Base-by-base conservation (phyloP, 2,329 filamentous ascomycete species). In the Phyllosticta citriasiana region DNA sequence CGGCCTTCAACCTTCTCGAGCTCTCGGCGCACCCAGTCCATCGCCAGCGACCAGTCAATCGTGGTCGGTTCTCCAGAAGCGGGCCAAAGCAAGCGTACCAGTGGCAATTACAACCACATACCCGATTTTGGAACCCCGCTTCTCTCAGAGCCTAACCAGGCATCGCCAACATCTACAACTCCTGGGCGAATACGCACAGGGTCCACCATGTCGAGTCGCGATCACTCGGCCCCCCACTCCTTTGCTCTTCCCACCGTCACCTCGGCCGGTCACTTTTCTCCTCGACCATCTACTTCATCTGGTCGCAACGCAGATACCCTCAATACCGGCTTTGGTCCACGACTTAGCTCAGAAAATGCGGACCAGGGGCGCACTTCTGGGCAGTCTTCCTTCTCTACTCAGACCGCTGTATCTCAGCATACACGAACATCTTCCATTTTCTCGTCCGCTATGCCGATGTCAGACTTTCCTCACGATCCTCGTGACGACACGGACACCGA, bases 391-490 rank as follows among this genome's bases (percentile, higher is more conserved):
- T 58, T 62, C 56, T 61, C 59, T 12, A 52, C 55, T 12, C 59
- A 61, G 10, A 55, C 60, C 27, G 54, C 54, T 3, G 25, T 22
- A 14, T 27, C 54, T 2, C 55, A 57, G 10, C 52, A 62, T 10
- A 62, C 55, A 1, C 85, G 87, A 52, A 87, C 84, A 67, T 92
- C 88, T 0, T 88, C 87, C 4, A 78, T 96, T 24, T 96, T 96
- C 77, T 89, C 89, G 63, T 96, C 91, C 0, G 91, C 91, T 4
- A 83, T 96, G 71, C 91, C 91, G 1, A 82, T 92, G 60, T 83
- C 86, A 1, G 89, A 95, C 67, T 71, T 68, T 1, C 71, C 71
- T 6, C 57, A 60, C 14, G 60, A 40, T 67, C 63, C 66, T 22
- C 65, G 67, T 4, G 65, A 67, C 53, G 67, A 66, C 26, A 67